Evolutionary conservation across 129 eudicot species (phyloP), one percentile per base, ranked within the genome.

Genomic region (Flaveria sonorensis): DNA sequence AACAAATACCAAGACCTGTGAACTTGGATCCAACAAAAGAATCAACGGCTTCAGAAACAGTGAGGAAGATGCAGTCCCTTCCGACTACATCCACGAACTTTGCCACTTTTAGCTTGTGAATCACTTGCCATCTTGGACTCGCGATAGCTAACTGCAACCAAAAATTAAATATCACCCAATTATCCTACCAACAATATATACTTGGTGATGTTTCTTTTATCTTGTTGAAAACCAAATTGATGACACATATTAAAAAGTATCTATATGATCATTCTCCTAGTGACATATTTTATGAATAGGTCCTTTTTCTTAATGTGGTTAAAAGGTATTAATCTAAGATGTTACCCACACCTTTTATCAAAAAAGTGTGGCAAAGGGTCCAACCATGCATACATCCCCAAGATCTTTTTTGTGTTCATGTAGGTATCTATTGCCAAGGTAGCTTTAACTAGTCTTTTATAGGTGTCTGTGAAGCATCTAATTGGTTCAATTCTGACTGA

Each of bases 71-170:
- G 86, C 75, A 81, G 65, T 81, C 86, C 46, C 86, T 86, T 71
- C 86, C 88, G 18, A 85, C 74, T 76, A 80, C 81, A 46, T 82
- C 72, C 46, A 82, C 85, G 14, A 85, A 77, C 61, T 87, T 84
- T 45, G 86, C 85, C 7, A 84, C 59, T 79, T 76, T 87, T 18
- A 87, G 86, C 82, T 87, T 87, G 80, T 87, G 86, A 71, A 87
- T 84, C 15, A 87, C 88, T 81, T 84, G 86, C 88, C 90, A 87
- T 79, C 71, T 83, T 2, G 90, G 90, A 74, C 86, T 87, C 1
- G 84, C 79, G 3, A 87, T 83, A 3, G 88, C 86, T 23, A 87
- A 72, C 88, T 87, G 84, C 82, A 66, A 67, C 40, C 73, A 79
- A 72, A 72, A 19, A 16, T 2, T 39, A 50, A 23, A 32, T 70